Evolutionary conservation across 805 yeast species (phyloP), one percentile per base, ranked within the genome.

Genomic region (Alloascoidea hylecoeti): DNA sequence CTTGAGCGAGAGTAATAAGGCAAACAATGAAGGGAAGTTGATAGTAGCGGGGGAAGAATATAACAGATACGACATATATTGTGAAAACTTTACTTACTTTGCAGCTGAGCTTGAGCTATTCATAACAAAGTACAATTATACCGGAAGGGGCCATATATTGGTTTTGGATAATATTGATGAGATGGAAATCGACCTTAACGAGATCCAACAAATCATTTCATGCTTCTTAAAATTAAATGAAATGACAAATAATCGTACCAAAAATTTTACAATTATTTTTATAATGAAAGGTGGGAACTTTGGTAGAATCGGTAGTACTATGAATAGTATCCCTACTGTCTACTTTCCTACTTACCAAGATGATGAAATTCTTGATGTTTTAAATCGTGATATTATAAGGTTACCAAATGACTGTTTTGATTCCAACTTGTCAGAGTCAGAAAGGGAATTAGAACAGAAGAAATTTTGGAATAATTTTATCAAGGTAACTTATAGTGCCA

Each of bases 91-190:
- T 37, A 53, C 66, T 23, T 53, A 56, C 16, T 70, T 71, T 39
- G 49, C 56, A n/a, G 47, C 58, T 15, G 52, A 60, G 4, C 38
- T 70, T 17, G 58, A 57, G 37, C 55, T 45, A 35, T 62, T 62
- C 42, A 46, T 59, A 16, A 46, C 43, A 13, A 55, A 50, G 3
- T 48, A 60, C 1, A 46, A 44, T 1, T 64, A 59, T 39, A 32
- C 44, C 2, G 54, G 56, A 5, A 60, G 53, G 14, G 62, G 50
- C 12, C 75, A 70, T 43, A 60, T 70, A 2, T 50, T 72, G 32
- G 73, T 72, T 1, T 56, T 72, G 9, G 78, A 72, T 41, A 50
- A 69, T 3, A 56, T 72, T 17, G 78, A 72, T 47, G 58, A 61
- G 39, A 60, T 60, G 40, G 75, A 68, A 15, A 45, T 57, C n/a